Conservation (phyloP, 1,284 basidiomycete species). For the Ceratobasidium sp. region DNA sequence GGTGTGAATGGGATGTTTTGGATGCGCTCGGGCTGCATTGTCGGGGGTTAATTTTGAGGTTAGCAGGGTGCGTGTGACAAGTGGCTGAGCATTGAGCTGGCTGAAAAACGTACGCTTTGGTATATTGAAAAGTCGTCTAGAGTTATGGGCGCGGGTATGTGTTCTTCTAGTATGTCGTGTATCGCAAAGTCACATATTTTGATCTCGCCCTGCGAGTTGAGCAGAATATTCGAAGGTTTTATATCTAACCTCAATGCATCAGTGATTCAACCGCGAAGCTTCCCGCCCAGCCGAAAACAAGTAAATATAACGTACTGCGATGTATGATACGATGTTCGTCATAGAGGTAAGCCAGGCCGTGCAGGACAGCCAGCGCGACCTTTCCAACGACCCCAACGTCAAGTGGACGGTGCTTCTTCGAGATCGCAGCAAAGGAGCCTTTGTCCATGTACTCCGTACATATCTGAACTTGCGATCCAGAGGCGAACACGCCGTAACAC, state of each 20-base stretch:
- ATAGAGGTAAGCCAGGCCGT: slow-evolving; percentile 97
- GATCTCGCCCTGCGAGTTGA: slow-evolving; percentile 93
- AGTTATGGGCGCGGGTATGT: slow-evolving; percentile 87
- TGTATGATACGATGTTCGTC: slow-evolving; percentile 99
- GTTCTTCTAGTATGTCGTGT: slow-evolving; percentile 97
- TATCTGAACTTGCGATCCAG: slow-evolving; percentile 97
- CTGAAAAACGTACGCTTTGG: slow-evolving; percentile 87
- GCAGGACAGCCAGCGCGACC: slow-evolving; percentile 92
- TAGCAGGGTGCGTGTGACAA: slow-evolving; percentile 41
- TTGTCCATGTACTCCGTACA: slow-evolving; percentile 99
- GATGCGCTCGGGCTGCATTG: slow-evolving; percentile 92
- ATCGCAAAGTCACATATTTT: slow-evolving; percentile 99
- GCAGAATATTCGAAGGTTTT: slow-evolving; percentile 99
- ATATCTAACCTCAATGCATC: slow-evolving; percentile 75
- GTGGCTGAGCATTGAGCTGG: slow-evolving; percentile 3
- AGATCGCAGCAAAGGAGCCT: slow-evolving; percentile 91
- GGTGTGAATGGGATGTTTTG: slow-evolving; percentile 97
- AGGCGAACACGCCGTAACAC: slow-evolving; percentile 95
- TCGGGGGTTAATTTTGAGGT: not conserved
- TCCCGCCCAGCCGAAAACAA: too few species aligned
- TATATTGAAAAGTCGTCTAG: slow-evolving; percentile 99
- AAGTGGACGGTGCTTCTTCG: slow-evolving; percentile 92
- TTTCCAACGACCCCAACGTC: slow-evolving; percentile 90
- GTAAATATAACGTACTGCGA: slow-evolving; percentile 75
- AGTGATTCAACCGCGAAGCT: not conserved